Percentiles rank a stretch among this genome's conserved stretches.
These are phyloP conservation scores for Diophrys appendiculata DNA, from an alignment of 73 alveolate genomes.

Conservation along the genomic window DNA sequence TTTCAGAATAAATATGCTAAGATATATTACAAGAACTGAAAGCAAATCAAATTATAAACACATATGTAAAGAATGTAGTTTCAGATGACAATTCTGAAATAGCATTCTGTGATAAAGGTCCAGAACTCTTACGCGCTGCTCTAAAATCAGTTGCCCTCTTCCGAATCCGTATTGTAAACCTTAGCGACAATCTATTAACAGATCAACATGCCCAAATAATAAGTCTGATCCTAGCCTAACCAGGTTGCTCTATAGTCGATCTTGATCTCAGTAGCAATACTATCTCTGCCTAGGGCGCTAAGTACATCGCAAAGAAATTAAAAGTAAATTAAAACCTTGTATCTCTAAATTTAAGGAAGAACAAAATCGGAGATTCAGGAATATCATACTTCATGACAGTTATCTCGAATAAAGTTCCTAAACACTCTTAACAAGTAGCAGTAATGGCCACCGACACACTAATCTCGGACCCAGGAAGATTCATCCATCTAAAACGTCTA, in stretches of 20 bases:
- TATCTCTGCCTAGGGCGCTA: slow-evolving; percentile 1
- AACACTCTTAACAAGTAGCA: too few species aligned
- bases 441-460: too few species aligned
- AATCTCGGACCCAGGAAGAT: too few species aligned
- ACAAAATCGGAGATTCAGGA: too few species aligned
- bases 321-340: too few species aligned
- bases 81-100: slow-evolving; percentile 7
- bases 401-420: too few species aligned
- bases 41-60: not conserved
- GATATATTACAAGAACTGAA: not conserved
- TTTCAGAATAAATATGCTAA: not conserved
- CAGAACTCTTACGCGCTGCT: slow-evolving; percentile 28
- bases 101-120: slow-evolving; percentile 17
- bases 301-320: too few species aligned
- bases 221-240: not conserved
- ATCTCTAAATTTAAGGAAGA: too few species aligned
- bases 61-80: slow-evolving; percentile 8
- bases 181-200: not conserved
- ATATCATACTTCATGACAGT: too few species aligned
- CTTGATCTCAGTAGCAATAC: not conserved
- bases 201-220: slow-evolving; percentile 3
- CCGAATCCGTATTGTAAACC: not conserved
- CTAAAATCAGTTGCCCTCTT: slow-evolving; percentile 20
- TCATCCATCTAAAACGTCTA: too few species aligned
- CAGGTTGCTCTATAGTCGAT: not conserved